Evolutionary conservation across 202 grass and related monocot genomes (phyloP).

Genomic region (Panicum hallii): DNA sequence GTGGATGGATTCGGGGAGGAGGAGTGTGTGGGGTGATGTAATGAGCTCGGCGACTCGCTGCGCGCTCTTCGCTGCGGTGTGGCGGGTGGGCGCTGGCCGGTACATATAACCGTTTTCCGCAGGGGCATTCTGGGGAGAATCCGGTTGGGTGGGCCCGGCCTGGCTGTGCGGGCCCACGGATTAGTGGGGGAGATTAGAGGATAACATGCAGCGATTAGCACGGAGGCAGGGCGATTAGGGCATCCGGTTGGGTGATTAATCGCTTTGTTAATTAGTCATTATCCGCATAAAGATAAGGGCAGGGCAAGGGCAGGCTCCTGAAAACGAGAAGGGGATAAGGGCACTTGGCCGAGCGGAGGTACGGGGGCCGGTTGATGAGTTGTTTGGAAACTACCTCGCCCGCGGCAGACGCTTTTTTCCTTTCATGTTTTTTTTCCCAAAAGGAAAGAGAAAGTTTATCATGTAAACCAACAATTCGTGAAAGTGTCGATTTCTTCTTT

Average conservation of each 20-base stretch:
- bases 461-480: no score
- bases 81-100: background rate
- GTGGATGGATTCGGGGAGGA: constrained; percentile 7
- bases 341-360: no score
- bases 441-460: no score
- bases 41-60: background rate
- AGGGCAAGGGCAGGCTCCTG: background rate
- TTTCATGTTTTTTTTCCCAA: no score
- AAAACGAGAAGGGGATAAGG: background rate
- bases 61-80: background rate
- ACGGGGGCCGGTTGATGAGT: no score
- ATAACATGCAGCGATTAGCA: background rate
- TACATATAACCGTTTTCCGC: constrained; percentile 10
- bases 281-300: background rate
- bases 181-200: background rate
- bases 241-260: background rate
- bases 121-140: background rate
- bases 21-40: background rate
- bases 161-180: background rate
- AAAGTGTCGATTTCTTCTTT: no score
- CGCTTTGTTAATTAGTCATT: background rate
- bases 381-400: background rate
- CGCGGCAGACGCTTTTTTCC: no score
- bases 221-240: background rate
- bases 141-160: background rate